Base-by-base conservation (phyloP, 2,329 filamentous ascomycete species). In the Aspergillus fructus region DNA sequence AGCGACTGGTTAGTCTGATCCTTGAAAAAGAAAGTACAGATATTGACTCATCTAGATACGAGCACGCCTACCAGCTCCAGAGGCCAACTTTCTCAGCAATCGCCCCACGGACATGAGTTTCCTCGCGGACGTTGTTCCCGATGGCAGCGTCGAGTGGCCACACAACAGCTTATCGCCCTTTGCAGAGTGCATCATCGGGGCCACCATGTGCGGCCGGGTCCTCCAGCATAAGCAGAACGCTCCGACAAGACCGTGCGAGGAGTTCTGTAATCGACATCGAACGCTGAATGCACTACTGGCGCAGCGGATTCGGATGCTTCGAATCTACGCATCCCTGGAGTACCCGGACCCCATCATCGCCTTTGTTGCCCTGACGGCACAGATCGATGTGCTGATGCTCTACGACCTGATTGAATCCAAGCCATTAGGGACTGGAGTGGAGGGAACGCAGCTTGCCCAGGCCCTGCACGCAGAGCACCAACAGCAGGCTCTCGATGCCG, bases 111-210 rank as follows among this genome's bases (percentile, higher is more conserved):
- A 27, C 1, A 50, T 45, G 27, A 41, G 23, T 5, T 55, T 55
- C 33, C 52, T 59, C 4, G 21, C 56, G 11, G 56, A 59, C 5
- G 52, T 30, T 8, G 42, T 59, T 13, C 11, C 47, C 2, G 12
- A 7, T 1, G 21, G 17, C 3, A 42, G 40, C 42, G 19, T 8
- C 24, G 24, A 39, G n/a, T 43, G 41, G 41, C 7, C 5, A 12
- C 23, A 34, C 9, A 34, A 15, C 21, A 23, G 12, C 2, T n/a
- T 8, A 8, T 58, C 64, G 1, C 59, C 64, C 2, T 71, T 68
- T 45, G 63, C 53, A 34, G 68, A 69, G 59, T 65, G 63, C 49
- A 57, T 70, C 47, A 62, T 71, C 30, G 52, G 70, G 12, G 66
- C 39, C 23, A 60, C 30, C 48, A 54, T 51, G 43, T 67, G 21